Percentiles rank a stretch among this genome's conserved stretches.
Conservation (phyloP, 2,329 filamentous ascomycete genomes). For the Xylariaceae sp. region DNA sequence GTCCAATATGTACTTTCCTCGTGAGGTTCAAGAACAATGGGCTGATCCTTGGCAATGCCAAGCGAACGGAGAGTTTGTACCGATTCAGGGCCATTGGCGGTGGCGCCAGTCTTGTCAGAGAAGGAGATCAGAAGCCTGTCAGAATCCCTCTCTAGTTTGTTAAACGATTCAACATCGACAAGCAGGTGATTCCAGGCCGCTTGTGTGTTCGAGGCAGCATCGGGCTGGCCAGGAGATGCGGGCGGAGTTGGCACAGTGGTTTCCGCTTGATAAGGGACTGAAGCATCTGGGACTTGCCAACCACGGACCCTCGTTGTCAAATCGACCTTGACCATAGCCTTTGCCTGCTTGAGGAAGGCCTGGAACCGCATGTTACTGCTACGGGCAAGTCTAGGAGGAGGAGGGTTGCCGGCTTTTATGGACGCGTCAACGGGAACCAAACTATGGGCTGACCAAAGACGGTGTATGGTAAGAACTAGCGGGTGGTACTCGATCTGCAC, state of each 20-base stretch:
- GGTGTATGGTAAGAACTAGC: constrained; percentile 77
- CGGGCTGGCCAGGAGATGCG: constrained; percentile 21
- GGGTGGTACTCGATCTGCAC: constrained; percentile 79
- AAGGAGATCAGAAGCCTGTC: constrained; percentile 60
- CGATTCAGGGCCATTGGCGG: constrained; percentile 70
- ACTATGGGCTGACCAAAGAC: constrained; percentile 60
- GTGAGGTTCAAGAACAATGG: constrained; percentile 79
- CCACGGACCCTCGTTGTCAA: constrained; percentile 68
- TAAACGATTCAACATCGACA: constrained; percentile 58
- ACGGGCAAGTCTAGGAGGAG: constrained; percentile 61
- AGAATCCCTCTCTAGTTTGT: constrained; percentile 54
- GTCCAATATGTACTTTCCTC: constrained; percentile 55
- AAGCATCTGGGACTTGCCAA: constrained; percentile 58
- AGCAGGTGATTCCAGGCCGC: constrained; percentile 43
- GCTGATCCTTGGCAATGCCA: constrained; percentile 65
- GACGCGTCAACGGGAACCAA: constrained; percentile 52
- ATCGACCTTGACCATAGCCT: constrained; percentile 62
- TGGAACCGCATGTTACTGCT: constrained; percentile 66
- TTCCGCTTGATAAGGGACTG: constrained; percentile 34
- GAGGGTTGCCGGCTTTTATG: constrained; percentile 55
- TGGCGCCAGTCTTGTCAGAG: constrained; percentile 61
- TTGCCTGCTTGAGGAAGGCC: constrained; percentile 70
- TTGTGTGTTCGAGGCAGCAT: constrained; percentile 25
- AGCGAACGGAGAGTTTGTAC: constrained; percentile 58
- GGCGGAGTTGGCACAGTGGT: constrained; percentile 35